Percentiles rank a stretch among this genome's conserved stretches.
Conservation (phyloP, 352 stramenopile species). For the Globisporangium cystogenes region DNA sequence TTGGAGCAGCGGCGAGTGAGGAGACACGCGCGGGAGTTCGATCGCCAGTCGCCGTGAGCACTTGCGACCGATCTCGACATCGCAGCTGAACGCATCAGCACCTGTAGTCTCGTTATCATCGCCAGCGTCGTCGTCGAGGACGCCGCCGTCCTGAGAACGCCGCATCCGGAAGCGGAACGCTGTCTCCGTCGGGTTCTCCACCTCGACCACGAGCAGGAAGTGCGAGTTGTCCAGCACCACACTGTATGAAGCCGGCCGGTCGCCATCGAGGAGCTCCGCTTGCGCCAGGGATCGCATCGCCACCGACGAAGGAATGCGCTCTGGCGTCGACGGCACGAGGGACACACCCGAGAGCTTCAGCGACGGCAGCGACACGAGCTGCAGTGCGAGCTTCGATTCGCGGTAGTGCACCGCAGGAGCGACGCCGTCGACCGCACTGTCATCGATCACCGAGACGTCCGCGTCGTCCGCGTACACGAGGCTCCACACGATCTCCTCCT, state of each 20-base stretch:
- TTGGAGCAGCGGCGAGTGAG: neutral
- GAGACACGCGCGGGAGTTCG: constrained; percentile 28
- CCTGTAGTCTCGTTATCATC: neutral
- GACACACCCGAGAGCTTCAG: constrained; percentile 32
- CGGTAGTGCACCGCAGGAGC: constrained; percentile 33
- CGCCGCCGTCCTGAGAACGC: neutral
- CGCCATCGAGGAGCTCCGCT: neutral
- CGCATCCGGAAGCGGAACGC: constrained; percentile 46
- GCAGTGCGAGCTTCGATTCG: constrained; percentile 40
- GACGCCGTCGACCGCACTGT: neutral
- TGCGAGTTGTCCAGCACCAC: constrained; percentile 42
- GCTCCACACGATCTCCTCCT: constrained; percentile 54
- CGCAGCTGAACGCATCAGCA: constrained; percentile 7
- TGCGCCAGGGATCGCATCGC: neutral
- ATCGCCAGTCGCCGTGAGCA: constrained; percentile 37
- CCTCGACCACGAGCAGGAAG: constrained; percentile 41
- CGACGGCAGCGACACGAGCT: constrained; percentile 46
- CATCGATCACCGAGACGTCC: neutral
- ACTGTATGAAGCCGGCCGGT: neutral
- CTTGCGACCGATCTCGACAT: constrained; percentile 43
- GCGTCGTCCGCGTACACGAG: constrained; percentile 39
- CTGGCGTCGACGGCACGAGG: constrained; percentile 26
- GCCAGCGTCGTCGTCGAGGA: neutral
- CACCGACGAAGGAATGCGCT: constrained; percentile 3
- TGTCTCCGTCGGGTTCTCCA: constrained; percentile 70